Evolutionary conservation across 345 rosid genomes (phyloP).

Genomic region (Acer campestre): DNA sequence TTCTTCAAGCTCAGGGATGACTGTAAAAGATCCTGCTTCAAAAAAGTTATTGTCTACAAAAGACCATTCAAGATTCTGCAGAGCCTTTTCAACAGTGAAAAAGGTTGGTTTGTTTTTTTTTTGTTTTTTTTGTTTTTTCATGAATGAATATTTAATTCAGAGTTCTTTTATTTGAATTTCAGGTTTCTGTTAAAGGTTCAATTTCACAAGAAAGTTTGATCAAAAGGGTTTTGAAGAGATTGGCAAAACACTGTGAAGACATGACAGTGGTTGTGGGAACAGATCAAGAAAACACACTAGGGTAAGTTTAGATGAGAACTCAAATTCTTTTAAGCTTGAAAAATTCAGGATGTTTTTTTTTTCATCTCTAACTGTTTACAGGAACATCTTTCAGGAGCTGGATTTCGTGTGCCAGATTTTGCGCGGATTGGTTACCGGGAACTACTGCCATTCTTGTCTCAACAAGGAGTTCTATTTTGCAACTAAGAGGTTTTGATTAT

Average conservation of each 20-base stretch:
- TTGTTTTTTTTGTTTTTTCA: background rate
- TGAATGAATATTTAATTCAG: background rate
- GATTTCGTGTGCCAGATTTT: slow-evolving; percentile 11
- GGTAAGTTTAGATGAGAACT: slow-evolving; percentile 24
- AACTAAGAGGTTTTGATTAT: slow-evolving; percentile 27
- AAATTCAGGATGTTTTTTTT: background rate
- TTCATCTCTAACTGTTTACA: background rate
- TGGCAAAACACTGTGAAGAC: slow-evolving; percentile 16
- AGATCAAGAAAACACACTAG: slow-evolving; percentile 15
- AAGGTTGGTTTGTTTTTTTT: slow-evolving; percentile 22
- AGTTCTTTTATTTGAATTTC: slow-evolving; percentile 6
- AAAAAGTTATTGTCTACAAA: background rate
- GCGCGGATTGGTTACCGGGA: slow-evolving; percentile 12
- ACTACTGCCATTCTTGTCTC: slow-evolving; percentile 15
- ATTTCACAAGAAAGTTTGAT: slow-evolving; percentile 11
- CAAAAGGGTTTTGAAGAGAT: slow-evolving; percentile 21
- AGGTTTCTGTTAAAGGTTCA: background rate
- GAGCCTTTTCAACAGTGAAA: slow-evolving; percentile 11
- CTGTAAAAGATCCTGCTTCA: background rate
- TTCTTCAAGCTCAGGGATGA: slow-evolving; percentile 24
- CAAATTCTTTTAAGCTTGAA: background rate
- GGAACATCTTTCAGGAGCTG: slow-evolving; percentile 24
- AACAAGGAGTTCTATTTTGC: slow-evolving; percentile 17
- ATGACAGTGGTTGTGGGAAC: slow-evolving; percentile 19
- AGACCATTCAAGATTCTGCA: slow-evolving; percentile 4